Conservation (phyloP, 352 stramenopile genomes). For the Pythium monospermum region DNA sequence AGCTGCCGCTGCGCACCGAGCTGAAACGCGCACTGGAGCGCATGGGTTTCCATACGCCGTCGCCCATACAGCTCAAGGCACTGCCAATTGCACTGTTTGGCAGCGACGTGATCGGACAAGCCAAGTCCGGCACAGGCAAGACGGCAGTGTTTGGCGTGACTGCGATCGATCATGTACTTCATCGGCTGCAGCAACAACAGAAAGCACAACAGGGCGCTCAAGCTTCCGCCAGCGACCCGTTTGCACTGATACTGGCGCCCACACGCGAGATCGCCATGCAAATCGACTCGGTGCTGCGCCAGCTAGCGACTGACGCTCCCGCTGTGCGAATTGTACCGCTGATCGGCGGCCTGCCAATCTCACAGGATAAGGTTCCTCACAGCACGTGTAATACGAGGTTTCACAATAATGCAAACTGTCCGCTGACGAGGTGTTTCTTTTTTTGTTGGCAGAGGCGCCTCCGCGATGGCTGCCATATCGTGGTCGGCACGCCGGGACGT, state of each 20-base stretch:
- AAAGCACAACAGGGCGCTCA: too few relatives aligned
- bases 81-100: constrained; percentile 72
- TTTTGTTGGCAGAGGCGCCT: constrained; percentile 24
- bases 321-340: constrained; percentile 38
- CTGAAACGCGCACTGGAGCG: constrained; percentile 37
- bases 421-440: not conserved
- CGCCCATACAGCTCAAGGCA: constrained; percentile 63
- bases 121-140: constrained; percentile 82
- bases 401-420: too few relatives aligned
- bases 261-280: constrained; percentile 76
- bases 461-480: constrained; percentile 46
- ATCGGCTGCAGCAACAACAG: constrained; percentile 16
- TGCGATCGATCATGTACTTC: constrained; percentile 59
- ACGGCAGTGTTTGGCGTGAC: constrained; percentile 71
- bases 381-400: not conserved
- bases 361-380: constrained; percentile 44
- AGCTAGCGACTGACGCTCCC: constrained; percentile 39
- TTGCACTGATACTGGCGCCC: constrained; percentile 62
- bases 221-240: constrained; percentile 19
- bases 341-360: constrained; percentile 60
- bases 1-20: constrained; percentile 55
- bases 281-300: constrained; percentile 59
- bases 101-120: constrained; percentile 75
- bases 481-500: constrained; percentile 66
- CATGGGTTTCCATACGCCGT: constrained; percentile 57